Base-by-base conservation (phyloP, 2,329 filamentous ascomycete species). In the Arthrobotrys megalospora region DNA sequence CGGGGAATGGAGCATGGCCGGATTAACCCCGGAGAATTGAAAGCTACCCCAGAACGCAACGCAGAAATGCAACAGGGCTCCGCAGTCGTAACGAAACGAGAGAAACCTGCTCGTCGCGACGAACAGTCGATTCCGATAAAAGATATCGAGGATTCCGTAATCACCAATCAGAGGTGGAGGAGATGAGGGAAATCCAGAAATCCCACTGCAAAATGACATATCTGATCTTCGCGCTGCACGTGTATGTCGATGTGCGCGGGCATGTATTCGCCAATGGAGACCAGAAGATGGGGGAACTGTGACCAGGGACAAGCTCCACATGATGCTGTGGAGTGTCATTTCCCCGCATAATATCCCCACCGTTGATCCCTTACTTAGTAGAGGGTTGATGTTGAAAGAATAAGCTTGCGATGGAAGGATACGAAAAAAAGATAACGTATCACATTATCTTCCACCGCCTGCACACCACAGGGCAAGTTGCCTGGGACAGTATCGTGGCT, bases 301-400 rank as follows among this genome's bases (percentile, higher is more conserved):
- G 45, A 28, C 64, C 24, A 68, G 64, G 64, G 36, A 48, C n/a
- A 10, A 28, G 24, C 48, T 68, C 64, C 64, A 55, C 64, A 53
- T 45, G 19, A 68, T 53, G 12, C 12, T 50, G 48, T 68, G 47
- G 32, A 41, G 64, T 3, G 50, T 36, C 45, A 14, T 12, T 47
- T 50, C 45, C 64, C 64, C 64, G 47, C 64, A 68, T 10, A 68
- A 11, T 32, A 45, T 68, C 64, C 28, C 64, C 64, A 68, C 64
- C 34, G 64, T 45, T 68, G 64, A 58, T 68, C 64, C 16, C 21
- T 43, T 11, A 53, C 16, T 28, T 10, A 6, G 28, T 19, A 10
- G 16, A 11, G n/a, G 11, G n/a, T 28, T 41, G 16, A 19, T 38
- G 32, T 60, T 16, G 21, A 60, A 28, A 38, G n/a, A 21, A 32